These are phyloP conservation scores for Auriscalpium vulgare DNA, from an alignment of 768 basidiomycete genomes.

Conservation along the genomic window DNA sequence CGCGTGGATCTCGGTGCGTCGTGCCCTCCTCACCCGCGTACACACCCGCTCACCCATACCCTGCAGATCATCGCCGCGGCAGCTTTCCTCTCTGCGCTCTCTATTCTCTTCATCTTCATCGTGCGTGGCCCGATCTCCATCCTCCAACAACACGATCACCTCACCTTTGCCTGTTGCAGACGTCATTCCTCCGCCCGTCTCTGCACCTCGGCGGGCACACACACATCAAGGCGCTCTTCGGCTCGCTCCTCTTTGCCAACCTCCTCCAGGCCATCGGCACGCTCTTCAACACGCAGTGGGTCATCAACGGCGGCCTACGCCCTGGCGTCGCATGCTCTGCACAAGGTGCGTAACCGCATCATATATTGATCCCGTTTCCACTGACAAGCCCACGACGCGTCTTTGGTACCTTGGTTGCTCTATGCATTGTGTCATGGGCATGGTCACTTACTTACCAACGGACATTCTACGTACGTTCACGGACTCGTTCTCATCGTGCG, in stretches of 20 bases:
- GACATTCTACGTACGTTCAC: no score
- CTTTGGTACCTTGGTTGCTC: no score
- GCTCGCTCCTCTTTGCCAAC: constrained; percentile 26
- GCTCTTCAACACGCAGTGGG: constrained; percentile 24
- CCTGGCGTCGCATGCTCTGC: constrained; percentile 20
- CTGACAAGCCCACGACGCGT: no score
- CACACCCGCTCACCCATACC: background rate
- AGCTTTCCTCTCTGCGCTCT: constrained; percentile 20
- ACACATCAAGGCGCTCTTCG: constrained; percentile 22
- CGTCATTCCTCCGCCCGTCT: constrained; percentile 3
- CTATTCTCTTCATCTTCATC: constrained; percentile 16
- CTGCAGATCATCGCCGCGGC: constrained; percentile 20
- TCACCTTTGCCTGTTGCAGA: constrained; percentile 10
- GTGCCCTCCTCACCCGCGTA: background rate
- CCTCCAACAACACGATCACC: background rate
- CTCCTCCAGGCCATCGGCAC: constrained; percentile 26
- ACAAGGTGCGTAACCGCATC: constrained; percentile 17
- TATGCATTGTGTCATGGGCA: no score
- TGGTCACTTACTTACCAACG: no score
- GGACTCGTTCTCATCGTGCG: no score
- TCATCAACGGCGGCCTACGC: constrained; percentile 18
- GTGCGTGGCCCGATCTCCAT: constrained; percentile 7
- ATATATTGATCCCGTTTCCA: background rate
- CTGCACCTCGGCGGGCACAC: constrained; percentile 15
- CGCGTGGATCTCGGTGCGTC: constrained; percentile 7